Conservation (phyloP, 805 yeast genomes). For the Wickerhamiella nectarea region DNA sequence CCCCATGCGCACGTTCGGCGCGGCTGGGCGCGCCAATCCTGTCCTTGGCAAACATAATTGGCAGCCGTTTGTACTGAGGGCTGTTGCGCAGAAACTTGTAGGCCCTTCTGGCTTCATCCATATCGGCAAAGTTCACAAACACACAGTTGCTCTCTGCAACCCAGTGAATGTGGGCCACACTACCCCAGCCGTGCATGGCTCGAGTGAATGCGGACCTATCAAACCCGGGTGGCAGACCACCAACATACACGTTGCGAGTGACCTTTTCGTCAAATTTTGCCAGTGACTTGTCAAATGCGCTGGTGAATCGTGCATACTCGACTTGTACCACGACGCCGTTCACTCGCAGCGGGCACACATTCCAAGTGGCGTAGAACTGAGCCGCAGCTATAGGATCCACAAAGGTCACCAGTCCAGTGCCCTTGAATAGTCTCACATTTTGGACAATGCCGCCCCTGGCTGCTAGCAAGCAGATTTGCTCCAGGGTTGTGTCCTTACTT, state of each 20-base stretch:
- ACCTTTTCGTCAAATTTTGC: constrained; percentile 86
- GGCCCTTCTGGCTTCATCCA: constrained; percentile 82
- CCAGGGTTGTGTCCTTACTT: constrained; percentile 76
- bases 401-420: constrained; percentile 88
- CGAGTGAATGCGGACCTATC: constrained; percentile 46
- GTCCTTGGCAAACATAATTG: constrained; percentile 86
- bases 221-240: constrained; percentile 40
- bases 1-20: background rate
- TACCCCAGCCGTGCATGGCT: constrained; percentile 76
- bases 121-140: constrained; percentile 80
- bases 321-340: constrained; percentile 61
- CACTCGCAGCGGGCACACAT: constrained; percentile 55
- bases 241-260: constrained; percentile 82
- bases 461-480: constrained; percentile 80
- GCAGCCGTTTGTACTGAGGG: constrained; percentile 45
- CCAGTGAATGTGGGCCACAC: constrained; percentile 87
- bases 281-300: constrained; percentile 77
- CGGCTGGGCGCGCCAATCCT: constrained; percentile 50
- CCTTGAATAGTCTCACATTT: constrained; percentile 63
- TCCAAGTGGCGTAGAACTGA: constrained; percentile 89
- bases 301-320: constrained; percentile 91
- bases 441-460: constrained; percentile 91
- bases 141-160: constrained; percentile 76
- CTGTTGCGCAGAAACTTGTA: constrained; percentile 78
- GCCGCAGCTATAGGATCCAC: constrained; percentile 97